Evolutionary conservation across 164 flowering plant species (phyloP), one percentile per base, ranked within the genome.

Genomic region (Aristolochia contorta): DNA sequence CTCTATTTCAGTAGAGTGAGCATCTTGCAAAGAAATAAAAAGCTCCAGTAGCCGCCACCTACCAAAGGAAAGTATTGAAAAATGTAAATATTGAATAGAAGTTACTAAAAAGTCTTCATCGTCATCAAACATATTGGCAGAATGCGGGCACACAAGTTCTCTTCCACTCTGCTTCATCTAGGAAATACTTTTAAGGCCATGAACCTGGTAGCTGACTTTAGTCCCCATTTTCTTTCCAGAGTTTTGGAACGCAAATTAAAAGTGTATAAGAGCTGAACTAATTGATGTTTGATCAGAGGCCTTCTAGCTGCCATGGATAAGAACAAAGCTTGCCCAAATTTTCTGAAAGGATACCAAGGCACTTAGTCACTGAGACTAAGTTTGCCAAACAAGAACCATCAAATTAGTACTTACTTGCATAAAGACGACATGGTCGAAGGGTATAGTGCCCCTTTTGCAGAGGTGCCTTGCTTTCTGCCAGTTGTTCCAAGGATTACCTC

Each of bases 401-500:
- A 59, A 18, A 60, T 27, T 10, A 24, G 52, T 12, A 21, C 76
- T 68, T 86, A 91, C 99, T 91, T 91, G 93, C 96, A 91, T 65
- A 94, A 65, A 61, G 85, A 80, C 37, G 97, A 83, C 77, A 85
- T 81, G 1, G 96, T 85, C 61, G 95, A 84, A 58, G 91, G 84
- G 71, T 33, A 82, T 22, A 72, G 59, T 43, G 96, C 85, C 65
- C 91, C 96, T 79, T 91, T 91, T 15, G 81, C 72, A n/a, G 97
- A 85, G 55, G 97, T 80, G 45, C 99, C 99, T 74, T 94, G 97
- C 80, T 89, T 94, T 76, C 99, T 81, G 51, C 99, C 99, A 37
- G 96, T 94, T 62, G 93, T 94, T 64, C 99, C 99, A 65, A 94
- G 97, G 74, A 94, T 77, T 58, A 94, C 97, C 73, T 94, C 96